Conservation (phyloP, 1,284 basidiomycete species). For the Malassezia arunalokei region DNA sequence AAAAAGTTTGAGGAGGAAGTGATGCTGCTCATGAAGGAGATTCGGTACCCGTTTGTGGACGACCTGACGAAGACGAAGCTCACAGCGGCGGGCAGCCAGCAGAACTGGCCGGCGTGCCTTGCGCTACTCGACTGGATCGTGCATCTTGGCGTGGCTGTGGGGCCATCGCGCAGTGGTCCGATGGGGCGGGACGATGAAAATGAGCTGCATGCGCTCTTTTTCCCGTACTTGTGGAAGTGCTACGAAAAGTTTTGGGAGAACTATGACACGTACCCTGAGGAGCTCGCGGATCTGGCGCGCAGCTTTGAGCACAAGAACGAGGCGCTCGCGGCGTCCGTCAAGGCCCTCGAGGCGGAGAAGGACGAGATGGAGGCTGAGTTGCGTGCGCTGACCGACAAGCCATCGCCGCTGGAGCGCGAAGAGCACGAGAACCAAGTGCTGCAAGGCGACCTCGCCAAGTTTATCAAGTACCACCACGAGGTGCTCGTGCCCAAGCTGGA, state of each 20-base stretch:
- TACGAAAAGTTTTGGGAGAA: slow-evolving; percentile 45
- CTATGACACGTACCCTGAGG: slow-evolving; percentile 42
- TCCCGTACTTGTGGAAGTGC: slow-evolving; percentile 42
- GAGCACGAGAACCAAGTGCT: slow-evolving; percentile 31
- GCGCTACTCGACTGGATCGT: slow-evolving; percentile 46
- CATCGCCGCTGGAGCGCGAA: slow-evolving; percentile 33
- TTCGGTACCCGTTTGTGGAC: slow-evolving; percentile 40
- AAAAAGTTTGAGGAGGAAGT: slow-evolving; percentile 44
- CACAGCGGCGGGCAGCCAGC: slow-evolving; percentile 38
- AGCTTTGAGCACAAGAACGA: slow-evolving; percentile 26
- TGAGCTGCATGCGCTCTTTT: slow-evolving; percentile 35
- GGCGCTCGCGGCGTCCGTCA: slow-evolving; percentile 12
- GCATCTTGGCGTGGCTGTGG: slow-evolving; percentile 14
- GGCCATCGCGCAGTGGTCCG: slow-evolving; percentile 28
- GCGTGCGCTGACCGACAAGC: slow-evolving; percentile 21
- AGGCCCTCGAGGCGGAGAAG: slow-evolving; percentile 25
- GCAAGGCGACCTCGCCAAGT: slow-evolving; percentile 35
- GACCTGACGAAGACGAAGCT: slow-evolving; percentile 45
- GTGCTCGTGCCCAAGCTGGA: slow-evolving; percentile 37
- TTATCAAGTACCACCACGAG: slow-evolving; percentile 37
- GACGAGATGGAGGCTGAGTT: slow-evolving; percentile 25
- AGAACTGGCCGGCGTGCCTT: slow-evolving; percentile 42
- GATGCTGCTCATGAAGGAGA: slow-evolving; percentile 34
- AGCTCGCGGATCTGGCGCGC: slow-evolving; percentile 30
- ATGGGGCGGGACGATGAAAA: slow-evolving; percentile 33